Evolutionary conservation across 805 yeast species (phyloP).

Genomic region (Saccharomycopsis amapae): DNA sequence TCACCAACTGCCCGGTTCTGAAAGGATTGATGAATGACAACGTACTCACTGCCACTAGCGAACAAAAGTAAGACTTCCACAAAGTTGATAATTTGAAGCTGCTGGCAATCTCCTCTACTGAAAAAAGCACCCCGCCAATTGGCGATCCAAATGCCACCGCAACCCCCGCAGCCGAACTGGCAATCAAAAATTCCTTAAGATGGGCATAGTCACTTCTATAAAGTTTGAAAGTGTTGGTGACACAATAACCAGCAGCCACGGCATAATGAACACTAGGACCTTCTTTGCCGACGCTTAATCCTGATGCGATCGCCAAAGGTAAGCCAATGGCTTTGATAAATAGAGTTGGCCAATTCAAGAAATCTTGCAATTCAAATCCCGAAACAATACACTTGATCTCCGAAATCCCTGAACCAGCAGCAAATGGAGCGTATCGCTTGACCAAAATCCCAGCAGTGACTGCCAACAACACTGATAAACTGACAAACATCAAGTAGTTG

Average conservation of each 20-base stretch:
- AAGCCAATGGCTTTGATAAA: conserved; percentile 70
- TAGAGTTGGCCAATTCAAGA: conserved; percentile 66
- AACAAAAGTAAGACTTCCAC: conserved; percentile 89
- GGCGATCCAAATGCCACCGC: conserved; percentile 98
- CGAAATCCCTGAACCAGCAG: conserved; percentile 96
- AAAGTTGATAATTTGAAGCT: conserved; percentile 73
- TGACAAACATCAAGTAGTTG: conserved; percentile 53
- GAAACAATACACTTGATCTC: conserved; percentile 93
- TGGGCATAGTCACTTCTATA: conserved; percentile 10
- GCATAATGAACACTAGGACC: conserved; percentile 99
- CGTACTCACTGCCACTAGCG: conserved; percentile 78
- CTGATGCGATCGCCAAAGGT: conserved; percentile 90
- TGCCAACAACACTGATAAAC: conserved; percentile 56
- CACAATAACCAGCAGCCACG: conserved; percentile 85
- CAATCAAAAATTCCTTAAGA: conserved; percentile 61
- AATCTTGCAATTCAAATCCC: conserved; percentile 77
- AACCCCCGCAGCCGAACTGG: conserved; percentile 96
- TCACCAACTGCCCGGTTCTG: conserved; percentile 87
- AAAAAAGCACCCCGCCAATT: conserved; percentile 90
- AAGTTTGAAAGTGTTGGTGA: conserved; percentile 42
- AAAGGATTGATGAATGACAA: conserved; percentile 82
- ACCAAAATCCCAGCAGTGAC: conserved; percentile 62
- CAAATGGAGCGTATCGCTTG: conserved; percentile 67
- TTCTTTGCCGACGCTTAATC: conserved; percentile 91
- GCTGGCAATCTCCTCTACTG: conserved; percentile 77